These are phyloP conservation scores for Phytophthora citricola DNA, from an alignment of 352 stramenopile genomes.

Conservation along the genomic window DNA sequence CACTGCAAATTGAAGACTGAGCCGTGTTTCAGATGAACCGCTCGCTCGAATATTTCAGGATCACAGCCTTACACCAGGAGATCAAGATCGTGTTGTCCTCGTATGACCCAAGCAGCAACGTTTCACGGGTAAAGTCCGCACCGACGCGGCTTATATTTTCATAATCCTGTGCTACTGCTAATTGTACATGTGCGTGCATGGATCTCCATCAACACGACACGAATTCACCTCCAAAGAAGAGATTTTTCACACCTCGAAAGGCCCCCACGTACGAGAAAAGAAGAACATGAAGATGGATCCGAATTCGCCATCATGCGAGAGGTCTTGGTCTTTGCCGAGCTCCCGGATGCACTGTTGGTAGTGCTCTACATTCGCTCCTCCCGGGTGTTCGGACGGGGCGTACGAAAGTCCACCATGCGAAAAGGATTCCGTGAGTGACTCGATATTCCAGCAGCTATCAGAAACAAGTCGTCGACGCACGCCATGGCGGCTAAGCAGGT, in stretches of 20 bases:
- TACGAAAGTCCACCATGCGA: constrained; percentile 41
- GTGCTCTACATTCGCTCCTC: constrained; percentile 65
- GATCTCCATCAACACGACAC: constrained; percentile 41
- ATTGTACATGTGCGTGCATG: constrained; percentile 12
- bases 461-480: constrained; percentile 52
- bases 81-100: constrained; percentile 3
- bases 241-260: constrained; percentile 34
- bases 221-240: constrained; percentile 35
- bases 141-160: constrained; percentile 5
- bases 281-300: constrained; percentile 44
- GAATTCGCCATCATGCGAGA: constrained; percentile 59
- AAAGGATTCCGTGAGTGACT: constrained; percentile 32
- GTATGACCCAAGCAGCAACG: constrained; percentile 7
- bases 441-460: constrained; percentile 63
- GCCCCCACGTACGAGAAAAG: constrained; percentile 47
- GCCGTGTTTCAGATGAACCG: background rate
- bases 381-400: constrained; percentile 41
- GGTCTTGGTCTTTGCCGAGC: constrained; percentile 49
- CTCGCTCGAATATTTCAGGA: background rate
- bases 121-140: background rate
- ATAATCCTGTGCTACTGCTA: constrained; percentile 1
- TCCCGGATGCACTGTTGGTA: constrained; percentile 67
- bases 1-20: constrained; percentile 24
- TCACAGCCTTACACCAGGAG: constrained; percentile 1
- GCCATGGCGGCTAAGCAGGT: constrained; percentile 47